Base-by-base conservation (phyloP, 2,329 filamentous ascomycete species). In the Trichoderma koningii region DNA sequence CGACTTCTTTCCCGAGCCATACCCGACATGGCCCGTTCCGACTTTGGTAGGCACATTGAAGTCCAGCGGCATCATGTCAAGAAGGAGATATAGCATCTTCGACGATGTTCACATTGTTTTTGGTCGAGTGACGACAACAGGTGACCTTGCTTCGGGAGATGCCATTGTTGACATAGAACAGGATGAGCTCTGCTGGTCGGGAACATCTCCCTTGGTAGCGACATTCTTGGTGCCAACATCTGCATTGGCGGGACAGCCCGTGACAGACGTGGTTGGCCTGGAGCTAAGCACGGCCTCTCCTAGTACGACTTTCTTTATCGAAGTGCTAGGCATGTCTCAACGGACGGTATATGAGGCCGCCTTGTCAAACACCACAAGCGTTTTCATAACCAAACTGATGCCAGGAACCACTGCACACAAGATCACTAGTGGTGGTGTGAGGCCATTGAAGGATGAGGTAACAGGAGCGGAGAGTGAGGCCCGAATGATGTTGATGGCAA, bases 51-150 rank as follows among this genome's bases (percentile, higher is more conserved):
- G 70, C 21, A 74, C 72, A 0, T 56, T 77, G 19, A 71, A 69
- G n/a, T 68, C 73, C 10, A 66, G 70, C 1, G 65, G 69, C 5
- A 55, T 67, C 12, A 68, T 71, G 2, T 51, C 68, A 14, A 65
- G 68, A 23, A 66, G 70, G 51, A 79, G 74, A 73, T 71, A 74
- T 30, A 76, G 75, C 66, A 67, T 76, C 15, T 82, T 78, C 68
- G 69, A 73, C 3, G 74, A 78, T 63, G 71, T 80, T 14, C 81
- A 83, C 0, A 67, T 82, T 34, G 64, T 70, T 5, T 82, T 82
- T 68, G 81, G 81, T 15, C 73, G 70, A 0, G 63, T 79, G 14
- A 70, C 70, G 55, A 62, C 52, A 1, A 15, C 17, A 19, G 21
- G 38, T 12, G 74, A 75, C 0, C 34, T 69, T 5, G 67, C 66